A percentile compares a stretch with the other conserved stretches of the same genome.
Evolutionary conservation across 768 basidiomycete species (phyloP).

Genomic region (Pholiota microspora): DNA sequence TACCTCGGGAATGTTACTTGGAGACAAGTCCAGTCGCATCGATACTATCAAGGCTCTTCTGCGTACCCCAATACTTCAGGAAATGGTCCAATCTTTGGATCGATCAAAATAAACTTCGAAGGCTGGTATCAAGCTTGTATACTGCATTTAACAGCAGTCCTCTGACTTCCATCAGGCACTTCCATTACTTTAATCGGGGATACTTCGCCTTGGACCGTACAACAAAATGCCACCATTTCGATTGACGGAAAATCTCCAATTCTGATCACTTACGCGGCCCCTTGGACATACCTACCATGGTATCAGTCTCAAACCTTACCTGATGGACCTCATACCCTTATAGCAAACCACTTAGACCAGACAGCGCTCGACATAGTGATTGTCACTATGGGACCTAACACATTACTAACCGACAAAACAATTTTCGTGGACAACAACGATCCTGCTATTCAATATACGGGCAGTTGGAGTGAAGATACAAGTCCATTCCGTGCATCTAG

Average conservation of each 20-base stretch:
- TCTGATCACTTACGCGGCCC: conserved; percentile 13
- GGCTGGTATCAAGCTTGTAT: too few species aligned
- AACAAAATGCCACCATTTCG: conserved; percentile 9
- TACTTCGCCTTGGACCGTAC: too few species aligned
- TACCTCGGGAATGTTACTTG: too few species aligned
- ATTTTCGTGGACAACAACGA: conserved; percentile 26
- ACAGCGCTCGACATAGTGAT: conserved; percentile 24
- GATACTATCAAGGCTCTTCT: too few species aligned
- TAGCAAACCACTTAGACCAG: conserved; percentile 18
- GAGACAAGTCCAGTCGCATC: too few species aligned
- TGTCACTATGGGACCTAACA: conserved; percentile 21
- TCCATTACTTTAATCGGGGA: too few species aligned
- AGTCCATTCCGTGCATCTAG: conserved; percentile 13
- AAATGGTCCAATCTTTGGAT: too few species aligned
- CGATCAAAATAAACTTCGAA: too few species aligned
- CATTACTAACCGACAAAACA: conserved; percentile 18
- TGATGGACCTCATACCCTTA: conserved; percentile 24
- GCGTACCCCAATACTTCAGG: too few species aligned
- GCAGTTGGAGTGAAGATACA: conserved; percentile 17
- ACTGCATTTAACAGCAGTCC: too few species aligned
- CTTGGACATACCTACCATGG: conserved; percentile 22
- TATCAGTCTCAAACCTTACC: conserved; percentile 23
- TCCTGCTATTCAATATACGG: conserved; percentile 17
- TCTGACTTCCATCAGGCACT: too few species aligned
- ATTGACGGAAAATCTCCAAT: conserved; percentile 20